These are phyloP conservation scores for Termitomyces sp. DNA, from an alignment of 768 basidiomycete species.

Conservation along the genomic window DNA sequence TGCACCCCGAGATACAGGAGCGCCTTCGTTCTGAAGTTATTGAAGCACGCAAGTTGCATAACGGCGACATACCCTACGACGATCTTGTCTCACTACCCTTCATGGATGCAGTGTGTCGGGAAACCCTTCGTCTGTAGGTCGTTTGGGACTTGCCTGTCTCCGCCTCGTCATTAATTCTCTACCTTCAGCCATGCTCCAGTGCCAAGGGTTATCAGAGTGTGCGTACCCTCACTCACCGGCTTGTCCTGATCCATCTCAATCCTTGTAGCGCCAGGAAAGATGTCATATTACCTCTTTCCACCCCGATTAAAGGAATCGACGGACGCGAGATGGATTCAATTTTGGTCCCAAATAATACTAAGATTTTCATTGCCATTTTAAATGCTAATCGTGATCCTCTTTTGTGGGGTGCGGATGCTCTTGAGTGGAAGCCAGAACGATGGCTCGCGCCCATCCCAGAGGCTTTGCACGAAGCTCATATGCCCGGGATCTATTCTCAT, in stretches of 20 bases:
- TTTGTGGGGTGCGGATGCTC: not conserved
- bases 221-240: not conserved
- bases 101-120: not conserved
- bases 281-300: not conserved
- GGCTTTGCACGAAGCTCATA: not conserved
- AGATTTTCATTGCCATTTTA: not conserved
- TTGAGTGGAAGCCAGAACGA: not conserved
- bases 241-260: not conserved
- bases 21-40: not conserved
- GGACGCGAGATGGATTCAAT: not conserved
- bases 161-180: not conserved
- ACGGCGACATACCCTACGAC: not conserved
- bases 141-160: not conserved
- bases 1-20: not conserved
- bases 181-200: not conserved
- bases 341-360: not conserved
- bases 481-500: not conserved
- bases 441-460: not conserved
- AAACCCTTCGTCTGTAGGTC: not conserved
- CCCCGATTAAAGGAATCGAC: not conserved
- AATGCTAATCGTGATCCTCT: slow-evolving; percentile 1
- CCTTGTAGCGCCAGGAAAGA: not conserved
- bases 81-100: not conserved
- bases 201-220: not conserved
- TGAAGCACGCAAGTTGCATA: not conserved